phyloP scores from a whole-genome alignment of 805 yeast species.

The Candida patagonica region DNA sequence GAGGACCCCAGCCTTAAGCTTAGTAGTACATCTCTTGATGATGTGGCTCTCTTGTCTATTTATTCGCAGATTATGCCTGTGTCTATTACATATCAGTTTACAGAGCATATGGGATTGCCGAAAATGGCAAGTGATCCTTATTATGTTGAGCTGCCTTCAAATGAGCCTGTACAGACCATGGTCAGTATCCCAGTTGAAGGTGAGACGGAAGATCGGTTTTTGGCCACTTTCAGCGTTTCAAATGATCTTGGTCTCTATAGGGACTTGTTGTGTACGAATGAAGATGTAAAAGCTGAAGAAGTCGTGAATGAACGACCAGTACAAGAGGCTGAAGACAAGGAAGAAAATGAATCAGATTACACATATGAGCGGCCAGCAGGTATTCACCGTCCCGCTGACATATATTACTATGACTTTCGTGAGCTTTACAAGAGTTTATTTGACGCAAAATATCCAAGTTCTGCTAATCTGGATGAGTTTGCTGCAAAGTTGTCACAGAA shows the following conservation, averaged over 20 bases:
- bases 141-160: slow-evolving; percentile 8
- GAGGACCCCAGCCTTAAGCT: slow-evolving; percentile 46
- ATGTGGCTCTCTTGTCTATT: slow-evolving; percentile 18
- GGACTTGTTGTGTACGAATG: slow-evolving; percentile 8
- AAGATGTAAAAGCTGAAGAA: slow-evolving; percentile 1
- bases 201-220: slow-evolving; percentile 6
- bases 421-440: slow-evolving; percentile 4
- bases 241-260: slow-evolving; percentile 6
- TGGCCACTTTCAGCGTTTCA: slow-evolving; percentile 7
- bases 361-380: slow-evolving; percentile 1
- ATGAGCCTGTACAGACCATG: slow-evolving; percentile 5
- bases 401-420: slow-evolving; percentile 8
- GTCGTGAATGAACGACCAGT: neutral
- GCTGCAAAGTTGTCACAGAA: no score
- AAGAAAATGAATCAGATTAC: slow-evolving; percentile 5
- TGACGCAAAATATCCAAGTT: no score
- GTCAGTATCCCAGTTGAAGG: neutral
- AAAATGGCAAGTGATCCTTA: slow-evolving; percentile 33
- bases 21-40: slow-evolving; percentile 22
- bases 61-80: slow-evolving; percentile 29
- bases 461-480: no score
- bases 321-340: neutral
- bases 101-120: slow-evolving; percentile 29
- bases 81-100: slow-evolving; percentile 30
- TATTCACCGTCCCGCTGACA: neutral